Evolutionary conservation across 2,329 filamentous ascomycete genomes (phyloP), one percentile per base, ranked within the genome.

Genomic region (Penicillium hordei): DNA sequence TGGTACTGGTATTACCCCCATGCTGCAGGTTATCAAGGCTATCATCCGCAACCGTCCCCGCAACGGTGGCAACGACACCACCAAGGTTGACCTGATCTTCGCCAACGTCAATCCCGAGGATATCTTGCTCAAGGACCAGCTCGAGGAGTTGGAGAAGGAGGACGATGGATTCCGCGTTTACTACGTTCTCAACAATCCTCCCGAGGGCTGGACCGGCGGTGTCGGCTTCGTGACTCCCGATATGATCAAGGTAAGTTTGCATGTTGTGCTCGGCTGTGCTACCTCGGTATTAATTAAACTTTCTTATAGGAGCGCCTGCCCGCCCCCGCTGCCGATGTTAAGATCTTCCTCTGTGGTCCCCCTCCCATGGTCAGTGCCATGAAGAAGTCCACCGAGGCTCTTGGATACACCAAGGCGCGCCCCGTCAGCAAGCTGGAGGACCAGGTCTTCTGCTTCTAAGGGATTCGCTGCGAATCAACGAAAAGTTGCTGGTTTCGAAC

Each of bases 341-440:
- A 97, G 86, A 85, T 99, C 68, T 83, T 97, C 60, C 83, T 97
- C 66, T 99, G 94, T 74, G 94, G 94, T 55, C 94, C 94, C 58
- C 94, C 94, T 57, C 94, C 94, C 50, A 99, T 99, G 94, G 85
- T 97, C 64, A 90, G 89, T 70, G 93, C 92, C 51, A 89, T 97
- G 82, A 99, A 99, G 89, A 97, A 97, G 85, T 86, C 91, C 7
- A 89, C 93, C 50, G 91, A 95, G 79, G 83, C 86, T 62, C 83
- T 97, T 21, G 94, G 94, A 58, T 99, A 89, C 82, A 85, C 90
- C 72, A 97, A 97, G 84, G 90, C 94, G 42, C 86, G 88, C 60
- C 91, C 93, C 44, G 93, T 97, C 70, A 97, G 93, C 87, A 97
- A 97, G 86, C 87, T 97, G 53, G 90, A 93, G 74, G 94, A 99